Base-by-base conservation (phyloP, 1,284 basidiomycete genomes). In the Gymnopus androsaceus region DNA sequence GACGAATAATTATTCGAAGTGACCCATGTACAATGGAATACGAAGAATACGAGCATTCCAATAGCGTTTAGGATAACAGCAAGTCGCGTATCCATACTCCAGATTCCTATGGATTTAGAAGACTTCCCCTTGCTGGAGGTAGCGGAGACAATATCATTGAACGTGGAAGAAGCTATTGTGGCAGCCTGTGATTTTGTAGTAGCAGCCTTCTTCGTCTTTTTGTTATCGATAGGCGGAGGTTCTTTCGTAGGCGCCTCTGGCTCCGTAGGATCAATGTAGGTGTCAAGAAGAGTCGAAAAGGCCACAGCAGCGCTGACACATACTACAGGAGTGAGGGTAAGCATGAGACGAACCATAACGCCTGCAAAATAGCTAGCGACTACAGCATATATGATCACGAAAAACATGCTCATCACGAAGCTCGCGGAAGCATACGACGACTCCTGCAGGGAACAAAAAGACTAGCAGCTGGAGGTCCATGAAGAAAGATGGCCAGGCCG, bases 401-500 rank as follows among this genome's bases (percentile, higher is more conserved):
- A 99, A n/a, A 64, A 99, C 81, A 69, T 99, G 97, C 71, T 98
- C 97, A 71, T 99, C 97, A 30, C 94, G 85, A 30, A 99, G 80
- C 69, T 96, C 84, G 61, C 85, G 85, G 91, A 99, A 99, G 73
- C 94, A 95, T 61, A 97, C 77, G 67, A 92, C 83, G 46, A 99
- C 92, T 59, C 97, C 97, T 25, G 94, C 96, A 4, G 97, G 97
- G 86, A 99, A 99, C 57, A 97, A 76, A 84, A 95, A 98, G 66
- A 99, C 91, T 69, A 99, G 88, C 83, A 97, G 90, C 67, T 98
- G 91, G 58, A 99, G 85, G 72, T 99, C 96, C 87, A 98, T 98
- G 81, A 98, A 99, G 85, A 99, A 99, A 2, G 96, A 90, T 3
- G 96, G 95, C 97, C 97, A 99, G 37, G 97, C 96, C 8, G 97